Conservation (phyloP, 441 rosid species). For the Geranium incanum region DNA sequence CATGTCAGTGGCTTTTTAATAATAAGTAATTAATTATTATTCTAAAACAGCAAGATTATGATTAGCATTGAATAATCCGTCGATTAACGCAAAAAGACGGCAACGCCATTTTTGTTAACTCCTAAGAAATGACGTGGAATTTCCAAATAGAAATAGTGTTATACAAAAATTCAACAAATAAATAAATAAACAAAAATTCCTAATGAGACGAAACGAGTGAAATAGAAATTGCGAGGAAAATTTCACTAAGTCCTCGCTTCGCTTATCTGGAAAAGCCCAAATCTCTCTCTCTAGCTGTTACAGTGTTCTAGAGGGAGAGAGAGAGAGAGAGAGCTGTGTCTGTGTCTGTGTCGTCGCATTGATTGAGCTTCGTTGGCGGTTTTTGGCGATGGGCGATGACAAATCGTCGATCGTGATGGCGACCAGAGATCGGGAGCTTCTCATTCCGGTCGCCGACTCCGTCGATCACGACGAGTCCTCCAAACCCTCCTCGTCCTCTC, state of each 20-base stretch:
- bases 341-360: neutral
- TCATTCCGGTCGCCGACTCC: conserved; percentile 72
- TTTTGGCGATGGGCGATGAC: conserved; percentile 63
- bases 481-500: conserved; percentile 62
- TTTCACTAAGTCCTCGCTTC: neutral
- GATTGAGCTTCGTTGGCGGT: neutral
- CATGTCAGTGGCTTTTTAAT: no score
- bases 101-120: neutral
- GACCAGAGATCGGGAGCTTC: conserved; percentile 79
- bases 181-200: neutral
- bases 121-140: neutral
- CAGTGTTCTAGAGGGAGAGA: conserved; percentile 4
- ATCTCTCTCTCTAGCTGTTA: neutral
- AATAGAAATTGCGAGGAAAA: neutral
- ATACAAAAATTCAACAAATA: no score
- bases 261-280: neutral
- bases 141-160: neutral
- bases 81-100: neutral
- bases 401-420: conserved; percentile 62
- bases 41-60: no score
- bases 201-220: neutral
- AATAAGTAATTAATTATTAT: no score
- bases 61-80: neutral
- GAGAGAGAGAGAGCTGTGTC: neutral
- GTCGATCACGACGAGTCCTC: conserved; percentile 34